These are phyloP conservation scores for Primulina huaijiensis DNA, from an alignment of 257 asterid genomes.

Conservation along the genomic window DNA sequence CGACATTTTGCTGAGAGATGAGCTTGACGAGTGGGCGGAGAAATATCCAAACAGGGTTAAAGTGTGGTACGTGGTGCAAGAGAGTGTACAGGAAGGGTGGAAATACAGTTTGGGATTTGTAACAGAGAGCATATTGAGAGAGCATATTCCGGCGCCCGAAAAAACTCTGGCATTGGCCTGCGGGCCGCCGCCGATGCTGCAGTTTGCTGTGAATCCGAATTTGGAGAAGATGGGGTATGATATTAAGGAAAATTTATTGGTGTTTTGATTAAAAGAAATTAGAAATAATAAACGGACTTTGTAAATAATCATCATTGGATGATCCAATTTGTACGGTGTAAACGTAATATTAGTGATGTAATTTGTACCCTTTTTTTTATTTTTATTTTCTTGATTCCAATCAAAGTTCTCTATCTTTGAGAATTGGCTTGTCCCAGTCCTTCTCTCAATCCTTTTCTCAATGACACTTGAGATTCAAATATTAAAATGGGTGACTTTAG, in stretches of 20 bases:
- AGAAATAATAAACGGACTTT: conserved; percentile 7
- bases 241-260: conserved; percentile 59
- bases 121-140: conserved; percentile 55
- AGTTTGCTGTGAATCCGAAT: conserved; percentile 78
- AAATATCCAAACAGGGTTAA: conserved; percentile 53
- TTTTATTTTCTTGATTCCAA: too few relatives aligned
- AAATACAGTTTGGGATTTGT: conserved; percentile 62
- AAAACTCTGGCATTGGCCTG: conserved; percentile 68
- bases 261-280: conserved; percentile 37
- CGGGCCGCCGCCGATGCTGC: conserved; percentile 96
- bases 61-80: conserved; percentile 85
- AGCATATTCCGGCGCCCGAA: conserved; percentile 67
- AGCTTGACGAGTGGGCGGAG: conserved; percentile 81
- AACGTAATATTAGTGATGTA: neutral
- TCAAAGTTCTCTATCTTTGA: too few relatives aligned
- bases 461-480: too few relatives aligned
- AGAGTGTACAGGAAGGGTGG: conserved; percentile 58
- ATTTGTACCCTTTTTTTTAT: too few relatives aligned
- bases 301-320: conserved; percentile 21
- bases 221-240: conserved; percentile 94
- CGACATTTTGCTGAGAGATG: conserved; percentile 64
- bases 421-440: too few relatives aligned
- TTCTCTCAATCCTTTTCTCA: too few relatives aligned
- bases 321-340: neutral
- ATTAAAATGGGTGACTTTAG: too few relatives aligned